Evolutionary conservation across 2,329 filamentous ascomycete genomes (phyloP), one percentile per base, ranked within the genome.

Genomic region (Dactylellina parvicollis): DNA sequence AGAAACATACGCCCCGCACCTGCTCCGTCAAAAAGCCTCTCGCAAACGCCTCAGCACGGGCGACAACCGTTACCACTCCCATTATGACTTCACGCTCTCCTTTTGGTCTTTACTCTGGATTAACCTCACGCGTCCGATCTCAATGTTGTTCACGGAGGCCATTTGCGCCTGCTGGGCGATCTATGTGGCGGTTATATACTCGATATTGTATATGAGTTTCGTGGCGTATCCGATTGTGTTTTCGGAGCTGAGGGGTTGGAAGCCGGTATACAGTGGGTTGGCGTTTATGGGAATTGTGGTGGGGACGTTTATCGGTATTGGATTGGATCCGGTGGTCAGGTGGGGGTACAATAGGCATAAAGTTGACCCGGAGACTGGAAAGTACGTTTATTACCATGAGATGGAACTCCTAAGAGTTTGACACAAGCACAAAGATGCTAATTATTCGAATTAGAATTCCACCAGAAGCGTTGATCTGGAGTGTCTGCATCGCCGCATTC

Each of bases 141-240:
- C 90, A 1, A 87, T 96, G 80, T 87, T 89, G 14, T 85, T 89
- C 46, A 92, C 88, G 0, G 93, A 97, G 77, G 93, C 92, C 0
- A 96, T 97, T 64, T 77, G 76, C 82, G 90, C 93, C 28, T 88
- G 88, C 79, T 94, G 88, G 88, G 86, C 90, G 77, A 80, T 88
- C 32, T 90, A 90, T 76, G 86, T 90, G 75, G 86, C 90, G 0
- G 83, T 96, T 38, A 87, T 96, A 34, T 96, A 96, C 79, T 91
- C 88, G 16, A 92, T 96, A 40, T 83, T 97, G 0, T 95, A 95
- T 78, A 87, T 96, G 30, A 96, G 92, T 81, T 96, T 96, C 82
- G 89, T 96, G 14, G 92, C 10, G 96, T 78, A 84, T 85, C 9
- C 83, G 89, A 61, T 78, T 8, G 74, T 78, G 12, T 78, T 76